phyloP scores from a whole-genome alignment of 2,329 filamentous ascomycete genomes.

The Neofusicoccum ribis region DNA sequence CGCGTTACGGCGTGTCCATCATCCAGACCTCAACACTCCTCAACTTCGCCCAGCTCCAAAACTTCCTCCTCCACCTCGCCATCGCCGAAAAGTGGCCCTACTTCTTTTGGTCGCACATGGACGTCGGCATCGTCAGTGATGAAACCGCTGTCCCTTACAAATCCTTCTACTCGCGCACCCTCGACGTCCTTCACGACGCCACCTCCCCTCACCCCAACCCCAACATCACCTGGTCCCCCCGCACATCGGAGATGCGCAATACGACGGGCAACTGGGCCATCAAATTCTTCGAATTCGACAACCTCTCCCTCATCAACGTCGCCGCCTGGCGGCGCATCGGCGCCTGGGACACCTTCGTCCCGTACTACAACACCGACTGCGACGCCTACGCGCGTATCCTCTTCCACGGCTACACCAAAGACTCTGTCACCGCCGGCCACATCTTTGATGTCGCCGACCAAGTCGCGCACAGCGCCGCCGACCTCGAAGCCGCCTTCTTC shows the following conservation, averaged over 20 bases:
- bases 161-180: constrained; percentile 31
- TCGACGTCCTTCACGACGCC: constrained; percentile 24
- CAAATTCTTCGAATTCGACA: constrained; percentile 61
- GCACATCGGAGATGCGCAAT: background rate
- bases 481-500: constrained; percentile 9
- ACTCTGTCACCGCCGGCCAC: constrained; percentile 21
- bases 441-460: constrained; percentile 22
- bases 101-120: constrained; percentile 62
- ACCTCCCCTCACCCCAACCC: constrained; percentile 3
- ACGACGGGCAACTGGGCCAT: constrained; percentile 47
- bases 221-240: constrained; percentile 12
- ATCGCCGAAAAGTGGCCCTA: constrained; percentile 47
- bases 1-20: constrained; percentile 48
- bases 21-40: constrained; percentile 54
- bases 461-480: background rate
- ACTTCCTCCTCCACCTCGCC: constrained; percentile 53
- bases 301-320: constrained; percentile 58
- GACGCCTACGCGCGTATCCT: constrained; percentile 45
- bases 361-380: constrained; percentile 59
- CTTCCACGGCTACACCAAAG: constrained; percentile 21
- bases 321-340: constrained; percentile 53
- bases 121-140: constrained; percentile 50
- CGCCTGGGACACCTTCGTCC: constrained; percentile 60
- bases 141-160: constrained; percentile 36
- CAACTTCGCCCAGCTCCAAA: constrained; percentile 58